Conservation (phyloP, 169 alveolate genomes). For the Plasmodium inui region DNA sequence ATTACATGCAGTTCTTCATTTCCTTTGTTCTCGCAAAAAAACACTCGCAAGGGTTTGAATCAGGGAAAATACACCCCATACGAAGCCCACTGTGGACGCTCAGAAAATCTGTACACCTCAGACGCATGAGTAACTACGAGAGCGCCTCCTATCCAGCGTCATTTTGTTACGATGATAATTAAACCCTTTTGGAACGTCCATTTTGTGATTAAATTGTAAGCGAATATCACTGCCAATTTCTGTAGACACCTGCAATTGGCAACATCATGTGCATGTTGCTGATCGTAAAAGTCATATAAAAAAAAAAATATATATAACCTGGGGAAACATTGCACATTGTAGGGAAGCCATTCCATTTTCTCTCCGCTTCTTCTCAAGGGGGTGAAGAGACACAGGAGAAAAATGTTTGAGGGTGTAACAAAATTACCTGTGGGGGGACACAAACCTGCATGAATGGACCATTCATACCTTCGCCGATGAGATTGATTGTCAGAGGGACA, state of each 20-base stretch:
- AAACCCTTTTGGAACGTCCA: background rate
- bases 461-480: background rate
- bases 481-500: background rate
- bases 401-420: background rate
- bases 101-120: background rate
- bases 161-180: background rate
- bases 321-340: background rate
- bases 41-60: background rate
- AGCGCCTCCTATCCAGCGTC: background rate
- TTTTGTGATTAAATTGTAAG: background rate
- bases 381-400: background rate
- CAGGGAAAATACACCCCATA: background rate
- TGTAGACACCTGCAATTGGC: constrained; percentile 4
- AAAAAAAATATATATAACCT: background rate
- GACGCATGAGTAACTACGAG: background rate
- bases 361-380: background rate
- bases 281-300: background rate
- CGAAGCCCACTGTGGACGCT: background rate
- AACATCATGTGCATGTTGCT: background rate
- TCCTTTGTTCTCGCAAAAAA: background rate
- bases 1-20: background rate
- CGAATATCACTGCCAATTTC: background rate
- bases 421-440: background rate
- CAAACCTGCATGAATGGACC: background rate
- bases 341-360: background rate